These are phyloP conservation scores for Diophrys sp. DNA, from an alignment of 73 alveolate species.

Conservation along the genomic window DNA sequence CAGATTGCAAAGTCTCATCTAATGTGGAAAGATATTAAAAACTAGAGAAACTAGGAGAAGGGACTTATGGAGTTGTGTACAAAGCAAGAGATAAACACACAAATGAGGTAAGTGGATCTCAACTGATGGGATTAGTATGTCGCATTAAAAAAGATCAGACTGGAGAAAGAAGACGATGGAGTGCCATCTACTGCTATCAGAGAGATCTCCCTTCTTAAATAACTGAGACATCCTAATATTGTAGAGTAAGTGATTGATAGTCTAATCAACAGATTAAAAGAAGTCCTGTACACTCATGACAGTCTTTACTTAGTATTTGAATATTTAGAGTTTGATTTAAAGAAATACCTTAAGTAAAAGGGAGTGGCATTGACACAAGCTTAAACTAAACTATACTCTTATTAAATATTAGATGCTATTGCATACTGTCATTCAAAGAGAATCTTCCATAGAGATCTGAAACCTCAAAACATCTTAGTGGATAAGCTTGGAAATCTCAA, in stretches of 20 bases:
- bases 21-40: conserved; percentile 76
- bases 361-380: conserved; percentile 17
- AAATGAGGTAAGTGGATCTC: conserved; percentile 78
- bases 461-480: conserved; percentile 83
- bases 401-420: conserved; percentile 74
- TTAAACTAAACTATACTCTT: conserved; percentile 57
- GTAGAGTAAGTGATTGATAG: conserved; percentile 88
- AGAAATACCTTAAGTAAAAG: conserved; percentile 49
- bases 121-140: too few species aligned
- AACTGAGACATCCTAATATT: conserved; percentile 91
- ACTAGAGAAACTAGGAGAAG: conserved; percentile 93
- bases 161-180: conserved; percentile 96
- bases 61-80: conserved; percentile 95
- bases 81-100: conserved; percentile 79
- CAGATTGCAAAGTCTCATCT: too few species aligned
- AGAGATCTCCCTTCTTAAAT: conserved; percentile 90
- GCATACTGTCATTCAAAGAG: conserved; percentile 81
- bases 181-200: conserved; percentile 95
- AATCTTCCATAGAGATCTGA: conserved; percentile 83
- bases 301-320: conserved; percentile 65
- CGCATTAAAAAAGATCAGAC: conserved; percentile 89
- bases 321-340: conserved; percentile 61
- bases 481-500: conserved; percentile 73
- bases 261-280: too few species aligned
- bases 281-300: conserved; percentile 47